Evolutionary conservation across 2,329 filamentous ascomycete genomes (phyloP), one percentile per base, ranked within the genome.

Genomic region (Colletotrichum neosansevieriae): DNA sequence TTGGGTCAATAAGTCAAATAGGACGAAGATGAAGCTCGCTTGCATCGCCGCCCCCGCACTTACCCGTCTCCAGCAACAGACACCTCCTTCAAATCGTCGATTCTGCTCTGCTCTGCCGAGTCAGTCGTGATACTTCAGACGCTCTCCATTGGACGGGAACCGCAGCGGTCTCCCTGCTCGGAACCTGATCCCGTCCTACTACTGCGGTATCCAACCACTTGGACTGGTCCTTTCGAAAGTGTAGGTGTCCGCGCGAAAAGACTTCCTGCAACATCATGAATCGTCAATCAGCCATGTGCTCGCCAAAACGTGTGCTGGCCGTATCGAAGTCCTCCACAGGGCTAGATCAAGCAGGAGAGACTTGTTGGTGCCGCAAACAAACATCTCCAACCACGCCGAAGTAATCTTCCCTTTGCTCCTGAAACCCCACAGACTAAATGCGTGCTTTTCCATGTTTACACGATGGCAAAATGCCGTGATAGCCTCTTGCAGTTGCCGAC

Each of bases 211-310:
- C 12, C 34, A 5, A 11, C 34, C 34, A 38, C 24, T 6, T 38
- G 34, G 34, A 36, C 34, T 12, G 34, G 34, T 13, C 34, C 12
- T 38, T 38, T 38, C 7, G 10, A 38, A 9, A 38, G 34, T 38
- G 7, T 2, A 9, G 19, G 29, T 24, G 11, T 7, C 12, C 6
- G 15, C 19, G 2, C 12, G 21, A 34, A 54, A 40, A 11, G n/a
- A 6, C 34, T 54, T 38, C 51, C 51, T 54, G 51, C 51, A 54
- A 21, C 17, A n/a, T 13, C 51, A 54, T 40, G 51, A 56, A 32
- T 56, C 51, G 51, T n/a, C 13, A 15, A 38, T 6, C 6, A 17
- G 49, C 32, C 34, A 12, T 38, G 4, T 38, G 34, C 34, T 38
- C 34, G 34, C 12, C 5, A 47, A 7, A 11, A 24, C 44, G 15